Percentiles rank a stretch among this genome's conserved stretches.
Evolutionary conservation across 345 rosid species (phyloP).

Genomic region (Anastatica hierochuntica): DNA sequence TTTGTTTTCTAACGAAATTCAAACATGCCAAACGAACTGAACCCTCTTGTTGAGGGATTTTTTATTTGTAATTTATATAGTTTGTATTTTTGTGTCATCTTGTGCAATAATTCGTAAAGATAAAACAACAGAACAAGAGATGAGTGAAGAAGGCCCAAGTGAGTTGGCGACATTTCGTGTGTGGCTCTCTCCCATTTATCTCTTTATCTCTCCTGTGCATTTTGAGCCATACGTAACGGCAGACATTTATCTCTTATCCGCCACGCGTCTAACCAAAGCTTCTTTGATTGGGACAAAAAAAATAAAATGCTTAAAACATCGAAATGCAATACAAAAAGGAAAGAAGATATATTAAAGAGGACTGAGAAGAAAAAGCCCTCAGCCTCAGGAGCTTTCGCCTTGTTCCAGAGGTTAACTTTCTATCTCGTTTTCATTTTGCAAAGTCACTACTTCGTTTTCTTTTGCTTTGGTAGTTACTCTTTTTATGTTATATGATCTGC

Average conservation of each 20-base stretch:
- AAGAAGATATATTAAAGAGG: slow-evolving; percentile 19
- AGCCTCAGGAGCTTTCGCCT: slow-evolving; percentile 19
- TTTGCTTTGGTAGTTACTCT: no score
- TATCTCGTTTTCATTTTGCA: not conserved
- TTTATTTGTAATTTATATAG: no score
- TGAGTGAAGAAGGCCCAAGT: not conserved
- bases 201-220: no score
- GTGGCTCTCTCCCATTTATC: slow-evolving; percentile 41
- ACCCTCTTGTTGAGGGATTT: not conserved
- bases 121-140: slow-evolving; percentile 11
- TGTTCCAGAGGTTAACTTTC: slow-evolving; percentile 22
- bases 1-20: no score
- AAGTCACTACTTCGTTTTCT: slow-evolving; percentile 1
- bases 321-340: not conserved
- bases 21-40: no score
- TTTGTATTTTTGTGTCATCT: not conserved
- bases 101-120: slow-evolving; percentile 10
- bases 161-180: slow-evolving; percentile 22
- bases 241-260: no score
- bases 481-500: slow-evolving; percentile 1
- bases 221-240: no score
- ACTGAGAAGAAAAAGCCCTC: slow-evolving; percentile 9
- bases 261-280: not conserved
- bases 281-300: slow-evolving; percentile 10
- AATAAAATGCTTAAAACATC: not conserved